Evolutionary conservation across 768 basidiomycete species (phyloP).

Genomic region (Grammothele lineata): DNA sequence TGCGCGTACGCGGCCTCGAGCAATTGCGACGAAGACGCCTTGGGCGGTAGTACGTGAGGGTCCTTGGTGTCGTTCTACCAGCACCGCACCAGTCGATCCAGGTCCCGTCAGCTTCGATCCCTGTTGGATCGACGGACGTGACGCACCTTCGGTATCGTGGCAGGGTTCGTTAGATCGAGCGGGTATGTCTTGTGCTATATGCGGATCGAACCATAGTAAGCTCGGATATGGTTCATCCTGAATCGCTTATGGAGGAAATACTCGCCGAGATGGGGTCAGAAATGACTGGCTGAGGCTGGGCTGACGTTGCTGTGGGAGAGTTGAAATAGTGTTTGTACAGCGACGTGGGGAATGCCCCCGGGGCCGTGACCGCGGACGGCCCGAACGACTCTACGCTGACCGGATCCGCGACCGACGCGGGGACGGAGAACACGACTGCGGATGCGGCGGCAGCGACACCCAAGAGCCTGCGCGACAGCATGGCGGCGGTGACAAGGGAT

Average conservation of each 20-base stretch:
- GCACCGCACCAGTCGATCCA: too few relatives aligned
- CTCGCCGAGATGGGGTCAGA: conserved; percentile 65
- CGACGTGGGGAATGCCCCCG: conserved; percentile 63
- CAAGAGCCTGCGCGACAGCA: conserved; percentile 9
- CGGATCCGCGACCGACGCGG: conserved; percentile 1
- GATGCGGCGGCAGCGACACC: conserved; percentile 3
- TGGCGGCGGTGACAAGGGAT: conserved; percentile 2
- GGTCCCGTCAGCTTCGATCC: not conserved
- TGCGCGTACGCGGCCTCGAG: conserved; percentile 52
- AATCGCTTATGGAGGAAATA: conserved; percentile 1
- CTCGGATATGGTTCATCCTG: not conserved
- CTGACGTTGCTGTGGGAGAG: conserved; percentile 64
- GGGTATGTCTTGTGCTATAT: conserved; percentile 55
- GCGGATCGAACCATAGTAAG: conserved; percentile 2
- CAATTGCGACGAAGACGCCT: conserved; percentile 41
- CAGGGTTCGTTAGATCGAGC: conserved; percentile 57
- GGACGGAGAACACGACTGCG: conserved; percentile 8
- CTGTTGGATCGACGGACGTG: not conserved
- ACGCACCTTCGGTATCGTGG: conserved; percentile 46
- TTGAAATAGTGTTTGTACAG: conserved; percentile 67
- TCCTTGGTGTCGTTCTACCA: conserved; percentile 51
- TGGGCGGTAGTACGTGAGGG: conserved; percentile 62
- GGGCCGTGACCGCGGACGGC: conserved; percentile 51
- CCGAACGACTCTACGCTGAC: conserved; percentile 14
- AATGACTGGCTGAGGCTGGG: conserved; percentile 73